Evolutionary conservation across 1,284 basidiomycete genomes (phyloP).

Genomic region (Coniophora puteana): DNA sequence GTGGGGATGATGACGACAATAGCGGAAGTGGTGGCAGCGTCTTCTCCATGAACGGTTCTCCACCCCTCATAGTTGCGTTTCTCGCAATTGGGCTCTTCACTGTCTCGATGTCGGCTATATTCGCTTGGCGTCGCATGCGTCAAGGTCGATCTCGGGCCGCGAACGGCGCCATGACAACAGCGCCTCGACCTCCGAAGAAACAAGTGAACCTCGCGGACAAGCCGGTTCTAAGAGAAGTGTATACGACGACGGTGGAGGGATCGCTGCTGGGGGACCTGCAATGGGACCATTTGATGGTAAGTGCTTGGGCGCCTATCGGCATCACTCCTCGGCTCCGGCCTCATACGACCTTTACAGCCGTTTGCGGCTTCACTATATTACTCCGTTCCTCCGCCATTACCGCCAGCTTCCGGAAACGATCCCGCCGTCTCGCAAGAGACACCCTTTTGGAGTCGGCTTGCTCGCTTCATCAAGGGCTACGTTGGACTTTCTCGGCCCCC

Average conservation of each 20-base stretch:
- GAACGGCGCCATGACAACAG: slow-evolving; percentile 2
- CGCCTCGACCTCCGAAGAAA: background rate
- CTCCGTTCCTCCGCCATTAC: background rate
- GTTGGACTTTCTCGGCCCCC: background rate
- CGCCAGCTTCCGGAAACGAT: background rate
- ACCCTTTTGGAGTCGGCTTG: slow-evolving; percentile 22
- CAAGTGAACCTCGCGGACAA: slow-evolving; percentile 14
- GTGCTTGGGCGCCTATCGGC: background rate
- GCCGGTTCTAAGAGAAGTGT: slow-evolving; percentile 42
- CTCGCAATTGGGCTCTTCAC: slow-evolving; percentile 46
- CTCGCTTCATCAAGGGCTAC: slow-evolving; percentile 8
- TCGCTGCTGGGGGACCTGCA: slow-evolving; percentile 1
- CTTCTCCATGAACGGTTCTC: slow-evolving; percentile 31
- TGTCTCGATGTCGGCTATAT: slow-evolving; percentile 35
- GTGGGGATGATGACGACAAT: background rate
- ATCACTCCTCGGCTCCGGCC: slow-evolving; percentile 12
- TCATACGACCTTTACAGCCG: slow-evolving; percentile 8
- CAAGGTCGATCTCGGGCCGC: slow-evolving; percentile 15
- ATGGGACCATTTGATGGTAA: slow-evolving; percentile 31
- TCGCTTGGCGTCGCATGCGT: slow-evolving; percentile 38
- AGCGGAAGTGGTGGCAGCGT: too few relatives aligned
- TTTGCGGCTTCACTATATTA: background rate
- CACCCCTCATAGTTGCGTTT: slow-evolving; percentile 47
- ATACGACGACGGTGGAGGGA: slow-evolving; percentile 17
- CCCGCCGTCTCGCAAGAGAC: background rate